Percentiles rank a stretch among this genome's conserved stretches.
These are phyloP conservation scores for Neurospora sp. DNA, from an alignment of 495 filamentous ascomycete genomes.

Conservation along the genomic window DNA sequence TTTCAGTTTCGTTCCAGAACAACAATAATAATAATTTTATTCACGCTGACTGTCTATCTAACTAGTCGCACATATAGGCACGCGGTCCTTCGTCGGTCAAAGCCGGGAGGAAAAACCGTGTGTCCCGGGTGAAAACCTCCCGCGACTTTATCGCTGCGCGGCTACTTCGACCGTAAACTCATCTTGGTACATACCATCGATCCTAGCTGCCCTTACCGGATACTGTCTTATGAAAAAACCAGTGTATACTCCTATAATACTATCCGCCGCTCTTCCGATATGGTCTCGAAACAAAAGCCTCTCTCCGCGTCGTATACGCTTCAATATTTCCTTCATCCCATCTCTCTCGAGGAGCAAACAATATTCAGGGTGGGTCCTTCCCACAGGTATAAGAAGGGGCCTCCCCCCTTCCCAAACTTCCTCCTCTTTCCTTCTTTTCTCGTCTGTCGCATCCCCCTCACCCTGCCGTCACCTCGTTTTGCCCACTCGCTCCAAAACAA, in stretches of 20 bases:
- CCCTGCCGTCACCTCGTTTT: background rate
- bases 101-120: background rate
- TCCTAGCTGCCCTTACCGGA: too few relatives aligned
- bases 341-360: background rate
- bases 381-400: background rate
- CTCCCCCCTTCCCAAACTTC: background rate
- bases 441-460: background rate
- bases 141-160: background rate
- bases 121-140: background rate
- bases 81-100: background rate
- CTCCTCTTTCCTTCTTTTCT: background rate
- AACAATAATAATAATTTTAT: background rate
- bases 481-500: background rate
- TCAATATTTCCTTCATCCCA: background rate
- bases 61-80: background rate
- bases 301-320: background rate
- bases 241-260: too few relatives aligned
- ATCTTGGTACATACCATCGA: background rate
- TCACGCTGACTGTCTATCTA: background rate
- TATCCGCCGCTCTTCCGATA: background rate
- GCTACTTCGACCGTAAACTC: background rate
- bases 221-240: too few relatives aligned
- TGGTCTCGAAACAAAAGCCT: background rate
- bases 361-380: background rate
- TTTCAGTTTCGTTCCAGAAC: background rate